Evolutionary conservation across 2,329 filamentous ascomycete species (phyloP).

Genomic region (Fusarium hainanense): DNA sequence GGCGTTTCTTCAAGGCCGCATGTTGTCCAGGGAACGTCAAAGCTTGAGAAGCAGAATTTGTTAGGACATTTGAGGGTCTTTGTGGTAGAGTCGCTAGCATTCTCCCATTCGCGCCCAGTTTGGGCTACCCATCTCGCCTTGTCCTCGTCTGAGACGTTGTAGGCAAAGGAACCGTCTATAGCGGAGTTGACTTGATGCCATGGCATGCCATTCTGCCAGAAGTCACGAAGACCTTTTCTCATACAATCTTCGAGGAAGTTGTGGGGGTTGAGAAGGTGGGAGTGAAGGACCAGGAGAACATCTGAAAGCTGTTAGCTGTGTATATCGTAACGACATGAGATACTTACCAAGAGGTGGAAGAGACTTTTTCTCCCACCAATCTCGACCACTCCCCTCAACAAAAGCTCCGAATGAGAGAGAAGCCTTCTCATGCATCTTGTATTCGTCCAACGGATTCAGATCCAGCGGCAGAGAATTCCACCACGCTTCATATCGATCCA

Average conservation of each 20-base stretch:
- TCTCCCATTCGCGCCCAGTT: slow-evolving; percentile 66
- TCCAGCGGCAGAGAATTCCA: slow-evolving; percentile 51
- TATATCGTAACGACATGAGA: too few species aligned
- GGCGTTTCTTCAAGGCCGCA: slow-evolving; percentile 41
- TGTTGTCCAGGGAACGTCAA: slow-evolving; percentile 66
- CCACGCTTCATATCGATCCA: slow-evolving; percentile 72
- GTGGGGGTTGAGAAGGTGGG: slow-evolving; percentile 76
- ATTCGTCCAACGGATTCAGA: slow-evolving; percentile 10
- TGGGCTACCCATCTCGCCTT: slow-evolving; percentile 56
- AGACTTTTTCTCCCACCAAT: slow-evolving; percentile 30
- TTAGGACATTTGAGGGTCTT: slow-evolving; percentile 60
- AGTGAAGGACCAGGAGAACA: slow-evolving; percentile 78
- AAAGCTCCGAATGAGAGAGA: slow-evolving; percentile 25
- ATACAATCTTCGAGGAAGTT: slow-evolving; percentile 51
- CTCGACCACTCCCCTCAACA: background rate
- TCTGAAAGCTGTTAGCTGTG: slow-evolving; percentile 60
- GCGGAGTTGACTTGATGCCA: slow-evolving; percentile 67
- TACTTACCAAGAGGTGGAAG: slow-evolving; percentile 41
- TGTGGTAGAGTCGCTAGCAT: slow-evolving; percentile 57
- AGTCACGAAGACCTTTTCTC: slow-evolving; percentile 21
- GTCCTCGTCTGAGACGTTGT: slow-evolving; percentile 56
- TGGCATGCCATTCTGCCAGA: slow-evolving; percentile 70
- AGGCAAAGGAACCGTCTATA: slow-evolving; percentile 67
- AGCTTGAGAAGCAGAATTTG: slow-evolving; percentile 45
- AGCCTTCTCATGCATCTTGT: background rate